A percentile compares a stretch with the other conserved stretches of the same genome.
These are phyloP conservation scores for Zasmidium citrigriseum DNA, from an alignment of 2,329 filamentous ascomycete species.

Conservation along the genomic window DNA sequence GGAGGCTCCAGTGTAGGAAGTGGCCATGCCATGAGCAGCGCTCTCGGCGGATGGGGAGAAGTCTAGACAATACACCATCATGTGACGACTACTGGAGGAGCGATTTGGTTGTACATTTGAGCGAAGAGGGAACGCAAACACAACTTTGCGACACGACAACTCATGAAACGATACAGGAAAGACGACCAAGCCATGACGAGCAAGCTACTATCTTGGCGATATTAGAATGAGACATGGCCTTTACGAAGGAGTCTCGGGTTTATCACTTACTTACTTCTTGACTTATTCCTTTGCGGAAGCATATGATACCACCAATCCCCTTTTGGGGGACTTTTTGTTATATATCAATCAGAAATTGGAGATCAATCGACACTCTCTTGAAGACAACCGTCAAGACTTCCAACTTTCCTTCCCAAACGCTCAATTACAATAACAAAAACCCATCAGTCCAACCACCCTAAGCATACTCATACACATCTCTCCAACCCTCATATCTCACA, in stretches of 20 bases:
- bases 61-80: slow-evolving; percentile 44
- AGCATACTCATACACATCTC: not conserved
- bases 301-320: not conserved
- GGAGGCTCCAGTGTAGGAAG: slow-evolving; percentile 70
- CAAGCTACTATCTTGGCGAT: not conserved
- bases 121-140: not conserved
- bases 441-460: too few species aligned
- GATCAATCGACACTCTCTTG: not conserved
- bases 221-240: not conserved
- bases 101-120: not conserved
- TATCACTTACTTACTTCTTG: too few species aligned
- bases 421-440: too few species aligned
- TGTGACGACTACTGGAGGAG: not conserved
- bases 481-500: not conserved
- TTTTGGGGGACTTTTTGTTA: not conserved
- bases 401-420: too few species aligned
- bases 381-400: too few species aligned
- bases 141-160: not conserved
- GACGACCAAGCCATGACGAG: not conserved
- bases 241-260: too few species aligned
- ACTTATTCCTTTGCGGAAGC: not conserved
- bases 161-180: not conserved
- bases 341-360: too few species aligned
- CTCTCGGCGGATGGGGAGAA: slow-evolving; percentile 77
- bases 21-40: slow-evolving; percentile 32